Conservation (phyloP, 352 stramenopile species). For the Phytopythium cucurbitacearum region DNA sequence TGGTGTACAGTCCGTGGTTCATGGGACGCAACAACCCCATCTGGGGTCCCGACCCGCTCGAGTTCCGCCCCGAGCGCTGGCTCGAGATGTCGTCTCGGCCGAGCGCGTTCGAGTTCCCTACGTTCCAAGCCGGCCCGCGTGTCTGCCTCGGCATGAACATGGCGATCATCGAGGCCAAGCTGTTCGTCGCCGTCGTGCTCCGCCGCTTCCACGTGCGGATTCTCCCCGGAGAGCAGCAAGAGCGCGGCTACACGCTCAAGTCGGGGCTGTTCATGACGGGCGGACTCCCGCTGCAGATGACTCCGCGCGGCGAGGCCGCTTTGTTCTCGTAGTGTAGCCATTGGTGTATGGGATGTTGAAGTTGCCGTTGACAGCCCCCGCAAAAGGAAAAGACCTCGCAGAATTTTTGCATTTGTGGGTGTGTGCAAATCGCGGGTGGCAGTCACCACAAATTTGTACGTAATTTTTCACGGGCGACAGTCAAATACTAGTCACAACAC, state of each 20-base stretch:
- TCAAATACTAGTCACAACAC: too few relatives aligned
- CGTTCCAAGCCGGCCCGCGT: slow-evolving; percentile 65
- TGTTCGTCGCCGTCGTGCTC: slow-evolving; percentile 50
- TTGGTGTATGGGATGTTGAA: too few relatives aligned
- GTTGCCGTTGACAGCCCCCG: too few relatives aligned
- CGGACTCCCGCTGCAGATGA: slow-evolving; percentile 44
- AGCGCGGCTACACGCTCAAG: slow-evolving; percentile 51
- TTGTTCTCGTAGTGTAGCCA: neutral
- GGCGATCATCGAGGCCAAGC: slow-evolving; percentile 58
- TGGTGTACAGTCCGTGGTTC: slow-evolving; percentile 72
- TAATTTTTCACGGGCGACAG: too few relatives aligned
- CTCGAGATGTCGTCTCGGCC: slow-evolving; percentile 54
- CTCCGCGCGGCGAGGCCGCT: slow-evolving; percentile 9
- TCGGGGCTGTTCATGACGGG: slow-evolving; percentile 49
- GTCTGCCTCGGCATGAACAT: slow-evolving; percentile 75
- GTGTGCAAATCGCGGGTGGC: too few relatives aligned
- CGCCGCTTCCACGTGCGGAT: slow-evolving; percentile 43
- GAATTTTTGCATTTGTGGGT: too few relatives aligned
- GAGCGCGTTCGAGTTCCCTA: slow-evolving; percentile 63
- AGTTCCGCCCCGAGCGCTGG: slow-evolving; percentile 68
- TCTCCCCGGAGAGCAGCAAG: slow-evolving; percentile 22
- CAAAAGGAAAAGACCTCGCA: too few relatives aligned
- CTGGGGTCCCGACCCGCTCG: slow-evolving; percentile 45
- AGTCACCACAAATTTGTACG: too few relatives aligned
- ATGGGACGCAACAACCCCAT: slow-evolving; percentile 58